phyloP scores from a whole-genome alignment of 2,329 filamentous ascomycete genomes.

The Lachnellula subtilissima region DNA sequence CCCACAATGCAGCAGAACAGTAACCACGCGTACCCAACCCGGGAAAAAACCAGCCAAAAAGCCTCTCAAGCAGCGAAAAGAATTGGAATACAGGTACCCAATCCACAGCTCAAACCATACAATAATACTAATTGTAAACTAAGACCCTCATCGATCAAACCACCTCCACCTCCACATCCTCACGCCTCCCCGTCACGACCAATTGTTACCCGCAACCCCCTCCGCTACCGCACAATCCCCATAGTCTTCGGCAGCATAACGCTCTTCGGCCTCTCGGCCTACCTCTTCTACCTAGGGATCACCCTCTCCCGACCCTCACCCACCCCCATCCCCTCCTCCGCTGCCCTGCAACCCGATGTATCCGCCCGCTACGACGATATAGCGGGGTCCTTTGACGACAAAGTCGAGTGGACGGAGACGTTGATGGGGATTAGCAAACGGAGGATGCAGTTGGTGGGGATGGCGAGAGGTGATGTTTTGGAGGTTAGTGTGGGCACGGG shows the following conservation, averaged over 20 bases:
- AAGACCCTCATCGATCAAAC: conserved; percentile 19
- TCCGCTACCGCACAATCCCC: conserved; percentile 22
- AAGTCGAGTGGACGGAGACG: conserved; percentile 53
- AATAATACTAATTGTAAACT: conserved; percentile 1
- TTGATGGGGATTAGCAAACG: conserved; percentile 51
- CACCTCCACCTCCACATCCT: background rate
- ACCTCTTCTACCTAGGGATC: conserved; percentile 33
- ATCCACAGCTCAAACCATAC: background rate
- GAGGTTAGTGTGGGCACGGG: conserved; percentile 61
- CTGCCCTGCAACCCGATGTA: conserved; percentile 25
- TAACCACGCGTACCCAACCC: background rate
- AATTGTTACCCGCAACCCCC: conserved; percentile 13
- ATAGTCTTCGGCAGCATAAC: conserved; percentile 21
- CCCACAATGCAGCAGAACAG: background rate
- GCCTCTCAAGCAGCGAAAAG: background rate
- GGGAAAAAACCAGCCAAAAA: conserved; percentile 2
- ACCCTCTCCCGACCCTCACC: conserved; percentile 22
- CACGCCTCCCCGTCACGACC: conserved; percentile 1
- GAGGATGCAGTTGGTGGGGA: conserved; percentile 43
- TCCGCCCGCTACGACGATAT: conserved; percentile 30
- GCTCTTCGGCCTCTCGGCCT: conserved; percentile 17
- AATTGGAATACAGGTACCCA: conserved; percentile 11
- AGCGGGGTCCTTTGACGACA: conserved; percentile 53
- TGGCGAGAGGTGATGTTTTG: conserved; percentile 52
- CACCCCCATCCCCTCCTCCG: conserved; percentile 22